These are phyloP conservation scores for Chaetomiaceae sp. DNA, from an alignment of 2,329 filamentous ascomycete genomes.

Conservation along the genomic window DNA sequence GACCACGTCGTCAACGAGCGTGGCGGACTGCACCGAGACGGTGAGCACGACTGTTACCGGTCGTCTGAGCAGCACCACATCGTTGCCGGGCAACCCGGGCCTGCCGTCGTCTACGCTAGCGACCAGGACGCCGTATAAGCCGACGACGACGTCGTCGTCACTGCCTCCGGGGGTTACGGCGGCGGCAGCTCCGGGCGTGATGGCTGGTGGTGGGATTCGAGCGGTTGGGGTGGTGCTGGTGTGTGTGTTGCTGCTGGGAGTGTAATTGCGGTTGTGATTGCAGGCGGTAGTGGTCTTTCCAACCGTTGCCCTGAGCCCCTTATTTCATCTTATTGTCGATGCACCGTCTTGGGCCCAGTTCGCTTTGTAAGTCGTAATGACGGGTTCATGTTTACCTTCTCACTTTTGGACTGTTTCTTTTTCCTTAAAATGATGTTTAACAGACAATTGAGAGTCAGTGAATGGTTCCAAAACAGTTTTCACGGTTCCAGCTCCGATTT, in stretches of 20 bases:
- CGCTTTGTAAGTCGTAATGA: too few species aligned
- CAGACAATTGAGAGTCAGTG: not conserved
- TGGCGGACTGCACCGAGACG: not conserved
- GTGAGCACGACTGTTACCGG: not conserved
- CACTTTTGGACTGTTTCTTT: too few species aligned
- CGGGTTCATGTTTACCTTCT: too few species aligned
- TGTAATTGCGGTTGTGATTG: too few species aligned
- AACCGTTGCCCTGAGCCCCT: too few species aligned
- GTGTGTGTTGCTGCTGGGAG: not conserved
- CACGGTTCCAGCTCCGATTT: conserved; percentile 4
- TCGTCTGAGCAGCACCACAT: too few species aligned
- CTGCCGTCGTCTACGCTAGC: not conserved
- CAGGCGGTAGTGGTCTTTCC: too few species aligned
- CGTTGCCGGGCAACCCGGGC: not conserved
- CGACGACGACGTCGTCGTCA: conserved; percentile 2
- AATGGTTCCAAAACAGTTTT: not conserved
- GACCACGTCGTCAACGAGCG: not conserved
- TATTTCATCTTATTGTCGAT: too few species aligned
- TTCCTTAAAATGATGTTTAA: too few species aligned
- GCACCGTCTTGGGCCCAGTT: too few species aligned
- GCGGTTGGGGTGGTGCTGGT: not conserved
- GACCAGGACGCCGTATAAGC: not conserved
- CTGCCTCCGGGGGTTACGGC: conserved; percentile 5
- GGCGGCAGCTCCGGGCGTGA: not conserved
- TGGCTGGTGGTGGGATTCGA: not conserved